Evolutionary conservation across 179 eudicot genomes (phyloP).

Genomic region (Silene noctiflora): DNA sequence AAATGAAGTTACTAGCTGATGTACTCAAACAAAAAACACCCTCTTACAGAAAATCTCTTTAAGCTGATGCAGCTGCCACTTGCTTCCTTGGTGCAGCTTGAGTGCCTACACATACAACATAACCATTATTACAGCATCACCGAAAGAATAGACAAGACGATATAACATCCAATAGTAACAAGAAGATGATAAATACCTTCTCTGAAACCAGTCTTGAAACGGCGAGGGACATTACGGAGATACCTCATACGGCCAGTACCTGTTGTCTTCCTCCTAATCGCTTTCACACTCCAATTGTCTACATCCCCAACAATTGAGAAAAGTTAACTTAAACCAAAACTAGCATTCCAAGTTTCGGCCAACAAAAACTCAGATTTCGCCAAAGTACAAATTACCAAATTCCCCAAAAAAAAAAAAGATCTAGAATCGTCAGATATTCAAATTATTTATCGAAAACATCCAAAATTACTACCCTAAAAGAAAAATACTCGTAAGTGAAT

Average conservation of each 20-base stretch:
- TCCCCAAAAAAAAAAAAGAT: no score
- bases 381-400: no score
- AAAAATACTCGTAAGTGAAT: no score
- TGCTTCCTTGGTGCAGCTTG: conserved; percentile 48
- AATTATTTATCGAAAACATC: no score
- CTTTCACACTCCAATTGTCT: conserved; percentile 54
- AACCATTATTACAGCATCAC: not conserved
- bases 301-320: conserved; percentile 10
- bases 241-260: conserved; percentile 55
- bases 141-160: not conserved
- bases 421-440: no score
- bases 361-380: no score
- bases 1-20: conserved; percentile 13
- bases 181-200: conserved; percentile 29
- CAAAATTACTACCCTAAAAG: no score
- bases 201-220: conserved; percentile 47
- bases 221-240: conserved; percentile 47
- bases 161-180: not conserved
- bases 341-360: no score
- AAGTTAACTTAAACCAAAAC: no score
- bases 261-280: conserved; percentile 48
- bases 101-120: conserved; percentile 28
- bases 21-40: conserved; percentile 15
- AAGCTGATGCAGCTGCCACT: conserved; percentile 31
- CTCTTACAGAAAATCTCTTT: conserved; percentile 6